Conservation (phyloP, 768 basidiomycete species). For the Xerocomellus intermedius region DNA sequence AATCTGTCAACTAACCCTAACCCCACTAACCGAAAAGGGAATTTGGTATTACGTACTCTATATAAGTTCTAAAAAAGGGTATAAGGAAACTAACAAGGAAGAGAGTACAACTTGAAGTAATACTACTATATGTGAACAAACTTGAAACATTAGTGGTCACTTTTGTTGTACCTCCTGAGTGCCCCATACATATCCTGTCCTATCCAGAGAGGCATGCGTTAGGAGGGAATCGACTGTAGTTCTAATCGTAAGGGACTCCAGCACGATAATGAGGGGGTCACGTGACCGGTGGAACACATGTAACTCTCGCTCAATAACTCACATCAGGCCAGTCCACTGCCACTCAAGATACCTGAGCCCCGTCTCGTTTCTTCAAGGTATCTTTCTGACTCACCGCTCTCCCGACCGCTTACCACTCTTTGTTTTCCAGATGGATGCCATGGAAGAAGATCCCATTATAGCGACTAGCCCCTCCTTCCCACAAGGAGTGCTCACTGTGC, state of each 20-base stretch:
- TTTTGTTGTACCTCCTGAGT: too few relatives aligned
- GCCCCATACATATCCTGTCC: too few relatives aligned
- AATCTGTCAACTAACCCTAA: too few relatives aligned
- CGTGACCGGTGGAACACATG: conserved; percentile 17
- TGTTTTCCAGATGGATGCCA: conserved; percentile 30
- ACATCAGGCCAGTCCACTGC: conserved; percentile 11
- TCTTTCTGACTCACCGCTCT: neutral
- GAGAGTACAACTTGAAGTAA: too few relatives aligned
- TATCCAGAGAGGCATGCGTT: too few relatives aligned
- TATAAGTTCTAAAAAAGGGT: too few relatives aligned
- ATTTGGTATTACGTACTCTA: too few relatives aligned
- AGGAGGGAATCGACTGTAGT: neutral
- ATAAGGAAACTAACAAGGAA: too few relatives aligned
- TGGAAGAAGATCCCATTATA: conserved; percentile 35
- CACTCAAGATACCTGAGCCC: conserved; percentile 24
- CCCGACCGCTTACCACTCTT: neutral
- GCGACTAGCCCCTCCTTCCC: conserved; percentile 20
- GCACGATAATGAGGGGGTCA: conserved; percentile 6
- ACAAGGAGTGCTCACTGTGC: conserved; percentile 18
- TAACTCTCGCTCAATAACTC: conserved; percentile 1
- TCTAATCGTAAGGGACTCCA: neutral
- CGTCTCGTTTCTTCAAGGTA: conserved; percentile 3
- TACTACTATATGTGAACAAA: too few relatives aligned
- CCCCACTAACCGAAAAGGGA: too few relatives aligned
- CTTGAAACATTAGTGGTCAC: too few relatives aligned